A percentile compares a stretch with the other conserved stretches of the same genome.
Evolutionary conservation across 805 yeast species (phyloP).

Genomic region (Priceomyces carsonii): DNA sequence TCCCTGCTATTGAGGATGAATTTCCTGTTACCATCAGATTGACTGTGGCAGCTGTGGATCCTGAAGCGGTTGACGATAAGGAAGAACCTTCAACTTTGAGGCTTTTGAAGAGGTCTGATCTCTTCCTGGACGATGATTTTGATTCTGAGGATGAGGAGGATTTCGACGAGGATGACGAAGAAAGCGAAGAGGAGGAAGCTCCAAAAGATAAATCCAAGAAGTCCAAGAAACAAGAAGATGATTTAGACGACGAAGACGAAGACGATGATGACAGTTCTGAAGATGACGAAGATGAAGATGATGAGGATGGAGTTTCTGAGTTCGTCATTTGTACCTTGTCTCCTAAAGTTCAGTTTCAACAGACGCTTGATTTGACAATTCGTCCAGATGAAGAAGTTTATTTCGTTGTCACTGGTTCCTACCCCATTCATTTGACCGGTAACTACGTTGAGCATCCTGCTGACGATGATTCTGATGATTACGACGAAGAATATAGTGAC

Average conservation of each 20-base stretch:
- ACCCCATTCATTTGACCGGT: slow-evolving; percentile 89
- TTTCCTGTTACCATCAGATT: slow-evolving; percentile 88
- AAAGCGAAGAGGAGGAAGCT: slow-evolving; percentile 46
- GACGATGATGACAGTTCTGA: slow-evolving; percentile 53
- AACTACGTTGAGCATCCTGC: slow-evolving; percentile 96
- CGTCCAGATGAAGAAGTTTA: slow-evolving; percentile 91
- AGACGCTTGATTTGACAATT: slow-evolving; percentile 85
- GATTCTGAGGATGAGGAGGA: slow-evolving; percentile 43
- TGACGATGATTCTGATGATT: slow-evolving; percentile 63
- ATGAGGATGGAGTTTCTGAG: slow-evolving; percentile 79
- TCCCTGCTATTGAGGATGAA: slow-evolving; percentile 82
- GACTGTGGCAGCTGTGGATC: slow-evolving; percentile 95
- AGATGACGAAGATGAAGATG: slow-evolving; percentile 58
- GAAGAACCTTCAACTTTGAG: slow-evolving; percentile 87
- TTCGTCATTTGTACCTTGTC: slow-evolving; percentile 85
- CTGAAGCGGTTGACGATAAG: slow-evolving; percentile 78
- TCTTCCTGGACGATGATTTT: slow-evolving; percentile 42
- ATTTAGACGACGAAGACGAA: slow-evolving; percentile 52
- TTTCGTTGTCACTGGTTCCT: slow-evolving; percentile 95
- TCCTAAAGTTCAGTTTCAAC: slow-evolving; percentile 84
- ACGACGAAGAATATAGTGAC: slow-evolving; percentile 50
- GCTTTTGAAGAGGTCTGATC: slow-evolving; percentile 69
- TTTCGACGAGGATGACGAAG: slow-evolving; percentile 48
- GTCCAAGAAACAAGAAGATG: slow-evolving; percentile 27
- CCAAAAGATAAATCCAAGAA: slow-evolving; percentile 36